phyloP scores from a whole-genome alignment of 176 grass and related monocot genomes.

The Phragmites australis region DNA sequence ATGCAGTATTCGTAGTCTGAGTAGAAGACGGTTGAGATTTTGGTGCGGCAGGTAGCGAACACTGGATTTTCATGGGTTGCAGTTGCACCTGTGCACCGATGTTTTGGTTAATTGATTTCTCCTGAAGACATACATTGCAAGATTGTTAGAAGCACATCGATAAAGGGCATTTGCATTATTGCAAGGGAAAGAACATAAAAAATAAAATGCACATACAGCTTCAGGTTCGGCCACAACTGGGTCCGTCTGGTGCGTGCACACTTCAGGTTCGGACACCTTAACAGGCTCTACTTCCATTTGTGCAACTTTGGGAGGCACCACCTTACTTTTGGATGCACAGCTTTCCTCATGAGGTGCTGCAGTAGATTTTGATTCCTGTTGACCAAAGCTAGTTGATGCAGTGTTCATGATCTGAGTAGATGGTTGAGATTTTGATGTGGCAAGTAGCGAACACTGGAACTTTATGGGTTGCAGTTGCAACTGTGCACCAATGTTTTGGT shows the following conservation, averaged over 20 bases:
- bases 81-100: not conserved
- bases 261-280: not conserved
- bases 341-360: slow-evolving; percentile 1
- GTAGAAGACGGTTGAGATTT: not conserved
- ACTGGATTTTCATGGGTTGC: not conserved
- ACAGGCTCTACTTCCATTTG: not conserved
- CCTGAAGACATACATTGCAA: slow-evolving; percentile 28
- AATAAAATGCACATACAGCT: slow-evolving; percentile 14
- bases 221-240: not conserved
- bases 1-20: not conserved
- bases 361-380: not conserved
- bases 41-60: not conserved
- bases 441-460: not conserved
- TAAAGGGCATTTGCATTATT: not conserved
- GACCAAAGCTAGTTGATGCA: slow-evolving; percentile 8
- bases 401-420: slow-evolving; percentile 10
- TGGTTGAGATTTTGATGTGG: slow-evolving; percentile 6
- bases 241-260: not conserved
- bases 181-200: not conserved
- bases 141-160: slow-evolving; percentile 24
- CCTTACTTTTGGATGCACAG: slow-evolving; percentile 5
- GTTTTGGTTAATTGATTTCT: slow-evolving; percentile 27
- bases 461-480: slow-evolving; percentile 32
- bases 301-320: not conserved
- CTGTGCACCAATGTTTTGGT: slow-evolving; percentile 30